Percentiles rank a stretch among this genome's conserved stretches.
These are phyloP conservation scores for Daldinia loculata DNA, from an alignment of 495 filamentous ascomycete genomes.

Conservation along the genomic window DNA sequence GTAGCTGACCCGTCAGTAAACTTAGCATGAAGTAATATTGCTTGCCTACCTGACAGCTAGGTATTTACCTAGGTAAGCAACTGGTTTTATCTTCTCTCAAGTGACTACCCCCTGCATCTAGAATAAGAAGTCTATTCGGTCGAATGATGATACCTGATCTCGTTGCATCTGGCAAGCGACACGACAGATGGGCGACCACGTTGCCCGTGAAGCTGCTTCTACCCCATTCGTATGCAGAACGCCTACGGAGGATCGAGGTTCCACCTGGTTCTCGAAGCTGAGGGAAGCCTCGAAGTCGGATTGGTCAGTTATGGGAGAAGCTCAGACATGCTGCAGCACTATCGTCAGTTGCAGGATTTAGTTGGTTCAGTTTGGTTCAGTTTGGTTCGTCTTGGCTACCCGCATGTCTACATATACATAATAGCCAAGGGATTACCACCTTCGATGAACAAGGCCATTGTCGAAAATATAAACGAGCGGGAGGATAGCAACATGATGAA, in stretches of 20 bases:
- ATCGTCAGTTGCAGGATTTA: conserved; percentile 40
- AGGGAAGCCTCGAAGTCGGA: conserved; percentile 12
- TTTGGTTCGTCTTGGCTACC: conserved; percentile 9
- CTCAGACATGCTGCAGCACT: conserved; percentile 31
- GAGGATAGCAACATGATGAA: conserved; percentile 31
- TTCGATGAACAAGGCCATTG: conserved; percentile 17
- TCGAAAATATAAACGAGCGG: conserved; percentile 23
- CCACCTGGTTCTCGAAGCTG: conserved; percentile 38
- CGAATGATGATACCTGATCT: conserved; percentile 19
- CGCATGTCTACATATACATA: neutral
- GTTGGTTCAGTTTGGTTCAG: no score
- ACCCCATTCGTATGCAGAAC: conserved; percentile 17
- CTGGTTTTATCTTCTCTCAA: conserved; percentile 4
- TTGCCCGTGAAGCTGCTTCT: conserved; percentile 21
- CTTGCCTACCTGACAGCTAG: conserved; percentile 6
- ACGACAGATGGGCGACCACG: conserved; percentile 41
- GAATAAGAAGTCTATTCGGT: conserved; percentile 13
- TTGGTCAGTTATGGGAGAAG: conserved; percentile 22
- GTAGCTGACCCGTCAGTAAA: conserved; percentile 13
- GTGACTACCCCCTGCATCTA: conserved; percentile 22
- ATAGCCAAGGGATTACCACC: conserved; percentile 18
- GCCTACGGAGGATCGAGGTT: conserved; percentile 9
- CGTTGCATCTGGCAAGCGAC: conserved; percentile 29
- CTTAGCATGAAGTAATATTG: neutral
- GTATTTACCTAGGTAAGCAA: conserved; percentile 8